Conservation (phyloP, 768 basidiomycete species). For the Serendipita indica region DNA sequence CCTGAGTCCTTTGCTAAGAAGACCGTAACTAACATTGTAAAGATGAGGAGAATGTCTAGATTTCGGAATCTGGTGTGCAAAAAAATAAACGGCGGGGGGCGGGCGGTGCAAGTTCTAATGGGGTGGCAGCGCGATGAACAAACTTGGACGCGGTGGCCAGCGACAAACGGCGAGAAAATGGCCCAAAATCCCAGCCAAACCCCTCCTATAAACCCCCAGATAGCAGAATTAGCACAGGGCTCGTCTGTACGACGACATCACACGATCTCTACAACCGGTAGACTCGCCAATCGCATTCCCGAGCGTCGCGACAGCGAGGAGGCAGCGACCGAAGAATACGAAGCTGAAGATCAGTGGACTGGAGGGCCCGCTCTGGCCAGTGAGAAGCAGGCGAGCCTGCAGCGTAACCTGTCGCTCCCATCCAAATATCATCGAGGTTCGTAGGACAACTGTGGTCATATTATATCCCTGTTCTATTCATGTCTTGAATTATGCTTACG, state of each 20-base stretch:
- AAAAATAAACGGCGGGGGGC: too few species aligned
- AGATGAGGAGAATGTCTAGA: too few species aligned
- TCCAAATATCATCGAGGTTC: constrained; percentile 65
- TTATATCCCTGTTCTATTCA: not conserved
- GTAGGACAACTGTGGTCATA: not conserved
- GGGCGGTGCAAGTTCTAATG: too few species aligned
- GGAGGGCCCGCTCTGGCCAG: constrained; percentile 71
- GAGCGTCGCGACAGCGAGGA: constrained; percentile 53
- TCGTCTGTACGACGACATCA: constrained; percentile 57
- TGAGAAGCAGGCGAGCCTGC: constrained; percentile 56
- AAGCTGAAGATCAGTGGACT: constrained; percentile 55
- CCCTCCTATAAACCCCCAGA: not conserved
- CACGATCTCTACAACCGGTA: constrained; percentile 57
- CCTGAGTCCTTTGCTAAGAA: too few species aligned
- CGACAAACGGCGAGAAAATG: constrained; percentile 2
- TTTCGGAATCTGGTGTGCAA: too few species aligned
- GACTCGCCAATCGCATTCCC: constrained; percentile 43
- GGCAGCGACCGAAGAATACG: constrained; percentile 41
- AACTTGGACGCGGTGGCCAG: too few species aligned
- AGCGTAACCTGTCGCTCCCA: constrained; percentile 68
- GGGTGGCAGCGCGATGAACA: too few species aligned
- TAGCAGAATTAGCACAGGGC: not conserved
- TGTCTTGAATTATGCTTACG: constrained; percentile 11
- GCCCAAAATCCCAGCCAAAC: not conserved
- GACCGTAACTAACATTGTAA: too few species aligned